Evolutionary conservation across 352 stramenopile species (phyloP), one percentile per base, ranked within the genome.

Genomic region (Globisporangium recalcitrans): DNA sequence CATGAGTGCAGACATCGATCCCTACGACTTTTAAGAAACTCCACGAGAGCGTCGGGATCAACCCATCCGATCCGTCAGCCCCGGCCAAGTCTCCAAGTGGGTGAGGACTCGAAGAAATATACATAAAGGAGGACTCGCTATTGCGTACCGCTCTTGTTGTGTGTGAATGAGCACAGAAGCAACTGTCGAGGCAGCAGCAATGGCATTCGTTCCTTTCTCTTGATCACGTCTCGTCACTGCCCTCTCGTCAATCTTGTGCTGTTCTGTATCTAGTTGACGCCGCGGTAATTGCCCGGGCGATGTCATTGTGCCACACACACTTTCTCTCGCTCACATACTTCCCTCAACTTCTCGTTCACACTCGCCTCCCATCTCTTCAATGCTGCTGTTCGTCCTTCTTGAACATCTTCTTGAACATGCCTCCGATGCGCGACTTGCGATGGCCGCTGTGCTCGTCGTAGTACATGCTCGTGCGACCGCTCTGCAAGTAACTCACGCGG

Each of bases 401-500:
- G 78, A 93, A 93, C 82, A 93, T 93, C 64, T 93, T 93, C 73
- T 93, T 93, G 72, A 93, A 90, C 79, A 91, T 90, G 67, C 85
- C 82, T 52, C 85, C 82, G 44, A 93, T 87, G 9, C 82, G 80
- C 19, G 82, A 93, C 67, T 91, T 91, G 38, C 85, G 82, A 38
- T 84, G 77, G 8, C 58, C 61, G 7, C 67, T 65, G 29, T 89
- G 73, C 44, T 93, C 84, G 38, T 80, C 71, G 63, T 81, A 83
- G 68, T 86, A 84, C 38, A 88, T 68, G 67, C 76, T 90, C 42
- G 70, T 64, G 9, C 82, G 70, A 32, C 63, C 53, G 26, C 51
- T 56, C 46, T 62, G 60, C 24, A 59, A 42, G 40, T 78, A 51
- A 40, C 64, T 80, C 34, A 55, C 67, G 42, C 72, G 74, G 9